Conservation (phyloP, 208 protist genomes). For the Trichomonas vaginalis region DNA sequence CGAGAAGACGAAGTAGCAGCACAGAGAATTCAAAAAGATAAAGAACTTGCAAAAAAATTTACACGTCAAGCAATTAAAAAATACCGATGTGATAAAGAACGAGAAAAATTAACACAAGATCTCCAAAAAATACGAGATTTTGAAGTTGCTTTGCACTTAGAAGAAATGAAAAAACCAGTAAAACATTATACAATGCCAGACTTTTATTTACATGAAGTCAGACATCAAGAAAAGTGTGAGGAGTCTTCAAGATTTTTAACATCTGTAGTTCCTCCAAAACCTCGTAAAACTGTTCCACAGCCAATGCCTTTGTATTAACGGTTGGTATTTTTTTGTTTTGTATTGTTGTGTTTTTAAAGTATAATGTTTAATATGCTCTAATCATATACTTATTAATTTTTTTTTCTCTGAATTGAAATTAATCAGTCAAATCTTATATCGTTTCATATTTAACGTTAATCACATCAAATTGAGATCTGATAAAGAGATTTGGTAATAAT, state of each 20-base stretch:
- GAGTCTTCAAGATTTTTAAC: not conserved
- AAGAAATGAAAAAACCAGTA: not conserved
- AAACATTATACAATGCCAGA: not conserved
- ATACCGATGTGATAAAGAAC: not conserved
- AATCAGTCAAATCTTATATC: too few species aligned
- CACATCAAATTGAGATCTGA: too few species aligned
- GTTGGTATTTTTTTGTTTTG: too few species aligned
- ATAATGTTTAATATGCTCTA: too few species aligned
- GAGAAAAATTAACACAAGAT: not conserved
- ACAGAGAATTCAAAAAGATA: not conserved
- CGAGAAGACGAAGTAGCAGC: not conserved
- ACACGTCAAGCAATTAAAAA: not conserved
- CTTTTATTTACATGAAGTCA: not conserved
- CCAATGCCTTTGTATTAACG: not conserved
- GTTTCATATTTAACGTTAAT: too few species aligned
- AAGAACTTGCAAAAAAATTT: not conserved
- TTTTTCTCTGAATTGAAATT: too few species aligned
- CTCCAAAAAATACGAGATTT: not conserved
- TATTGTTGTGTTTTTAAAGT: too few species aligned
- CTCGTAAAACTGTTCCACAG: not conserved
- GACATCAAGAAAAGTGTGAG: not conserved
- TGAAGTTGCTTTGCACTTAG: not conserved
- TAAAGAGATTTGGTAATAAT: too few species aligned
- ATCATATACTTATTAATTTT: too few species aligned
- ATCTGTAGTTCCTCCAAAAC: not conserved